Evolutionary conservation across 805 yeast genomes (phyloP), one percentile per base, ranked within the genome.

Genomic region (Teunomyces aglyptinius): DNA sequence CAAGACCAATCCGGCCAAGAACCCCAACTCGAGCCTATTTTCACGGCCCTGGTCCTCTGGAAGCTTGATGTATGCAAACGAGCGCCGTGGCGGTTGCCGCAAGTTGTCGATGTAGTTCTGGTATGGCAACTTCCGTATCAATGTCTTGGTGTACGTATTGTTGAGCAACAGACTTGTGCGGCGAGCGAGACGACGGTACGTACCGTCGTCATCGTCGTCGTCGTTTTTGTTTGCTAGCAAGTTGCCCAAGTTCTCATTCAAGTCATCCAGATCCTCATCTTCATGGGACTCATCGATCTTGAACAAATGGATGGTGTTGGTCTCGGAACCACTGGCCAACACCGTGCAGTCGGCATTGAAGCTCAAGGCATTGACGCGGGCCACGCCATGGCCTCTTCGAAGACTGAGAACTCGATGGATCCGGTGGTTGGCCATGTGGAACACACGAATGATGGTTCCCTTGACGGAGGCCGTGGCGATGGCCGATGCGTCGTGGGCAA

Each of bases 391-490:
- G 3, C 77, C 77, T 12, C 77, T 53, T 32, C 77, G 57, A 27
- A 73, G 61, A 45, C 64, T 68, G 15, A 58, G 62, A 15, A 68
- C 65, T 35, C 60, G 68, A 11, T 56, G 46, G 11, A 72, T 52
- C 2, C 41, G 47, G 2, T 24, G 46, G 28, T 48, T 52, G 10
- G 38, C 48, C 5, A 49, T 47, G 8, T 44, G 46, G 47, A 64
- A 63, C 2, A 70, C 68, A 12, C 77, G 56, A 1, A 73, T 58
- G 11, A 73, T 72, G 6, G 77, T 73, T 6, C 77, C 77, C 48
- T 70, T 73, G 15, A 63, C 50, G 1, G 75, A 68, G 2, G 77
- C 77, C 2, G 76, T 67, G 3, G 75, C 75, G 6, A 73, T 63
- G 15, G 57, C 56, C 12, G 46, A 36, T 40, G 59, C 56, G 34